phyloP scores from a whole-genome alignment of 1,139 yeast genomes.

The Yamadazyma membranifaciens region DNA sequence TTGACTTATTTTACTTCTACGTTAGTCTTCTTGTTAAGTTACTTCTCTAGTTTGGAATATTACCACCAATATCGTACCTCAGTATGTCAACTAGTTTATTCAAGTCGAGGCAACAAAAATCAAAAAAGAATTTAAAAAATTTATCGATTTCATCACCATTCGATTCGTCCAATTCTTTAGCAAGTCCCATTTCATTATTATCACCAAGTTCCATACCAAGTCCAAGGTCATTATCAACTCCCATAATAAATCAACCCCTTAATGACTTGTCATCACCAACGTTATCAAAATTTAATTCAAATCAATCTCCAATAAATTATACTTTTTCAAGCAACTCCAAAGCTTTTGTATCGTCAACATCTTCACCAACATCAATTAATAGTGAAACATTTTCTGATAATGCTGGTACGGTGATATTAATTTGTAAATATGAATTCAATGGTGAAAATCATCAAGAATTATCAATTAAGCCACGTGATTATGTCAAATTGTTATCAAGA shows the following conservation, averaged over 20 bases:
- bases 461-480: constrained; percentile 33
- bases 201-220: background rate
- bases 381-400: background rate
- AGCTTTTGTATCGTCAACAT: constrained; percentile 1
- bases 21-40: no score
- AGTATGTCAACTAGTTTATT: constrained; percentile 31
- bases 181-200: background rate
- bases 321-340: background rate
- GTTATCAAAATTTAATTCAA: background rate
- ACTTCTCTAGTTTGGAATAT: no score
- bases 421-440: constrained; percentile 33
- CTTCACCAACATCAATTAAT: background rate
- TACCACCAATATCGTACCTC: background rate
- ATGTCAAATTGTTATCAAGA: constrained; percentile 37
- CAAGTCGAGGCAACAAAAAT: constrained; percentile 26
- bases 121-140: constrained; percentile 29
- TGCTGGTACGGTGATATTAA: constrained; percentile 23
- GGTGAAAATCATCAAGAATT: constrained; percentile 39
- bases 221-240: background rate
- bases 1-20: no score
- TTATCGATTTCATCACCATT: constrained; percentile 29
- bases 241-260: background rate
- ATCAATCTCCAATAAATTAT: background rate
- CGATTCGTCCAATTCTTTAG: background rate
- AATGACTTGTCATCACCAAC: background rate